These are phyloP conservation scores for Colletotrichum cereale DNA, from an alignment of 2,329 filamentous ascomycete genomes.

Conservation along the genomic window DNA sequence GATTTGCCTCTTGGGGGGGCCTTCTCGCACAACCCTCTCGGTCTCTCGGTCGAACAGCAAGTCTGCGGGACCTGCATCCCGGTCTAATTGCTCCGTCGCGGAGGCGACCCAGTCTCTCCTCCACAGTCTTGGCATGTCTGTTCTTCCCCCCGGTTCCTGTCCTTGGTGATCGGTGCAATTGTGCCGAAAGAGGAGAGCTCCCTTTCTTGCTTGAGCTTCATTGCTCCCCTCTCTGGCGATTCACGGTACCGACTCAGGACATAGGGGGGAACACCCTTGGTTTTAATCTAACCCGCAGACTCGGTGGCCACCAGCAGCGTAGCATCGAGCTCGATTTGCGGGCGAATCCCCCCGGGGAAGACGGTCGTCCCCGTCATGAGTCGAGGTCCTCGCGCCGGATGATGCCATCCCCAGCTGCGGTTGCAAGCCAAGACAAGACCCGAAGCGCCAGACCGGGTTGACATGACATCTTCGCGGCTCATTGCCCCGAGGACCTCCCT, in stretches of 20 bases:
- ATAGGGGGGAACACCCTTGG: neutral
- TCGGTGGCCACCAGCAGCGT: conserved; percentile 25
- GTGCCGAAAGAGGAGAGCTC: conserved; percentile 15
- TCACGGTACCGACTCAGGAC: neutral
- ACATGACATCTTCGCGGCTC: conserved; percentile 11
- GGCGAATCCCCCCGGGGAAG: conserved; percentile 1
- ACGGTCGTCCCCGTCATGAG: conserved; percentile 12
- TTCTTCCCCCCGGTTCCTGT: conserved; percentile 21
- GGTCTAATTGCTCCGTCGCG: conserved; percentile 35
- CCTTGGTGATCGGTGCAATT: conserved; percentile 34
- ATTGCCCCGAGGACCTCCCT: conserved; percentile 14
- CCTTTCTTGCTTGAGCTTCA: neutral
- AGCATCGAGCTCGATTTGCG: conserved; percentile 16
- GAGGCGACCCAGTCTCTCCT: conserved; percentile 13
- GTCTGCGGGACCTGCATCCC: conserved; percentile 32
- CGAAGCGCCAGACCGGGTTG: neutral
- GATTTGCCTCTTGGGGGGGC: too few relatives aligned
- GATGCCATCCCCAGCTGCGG: conserved; percentile 32
- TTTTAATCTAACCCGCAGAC: conserved; percentile 30
- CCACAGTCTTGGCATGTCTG: neutral
- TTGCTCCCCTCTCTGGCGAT: neutral
- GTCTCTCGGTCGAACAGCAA: conserved; percentile 25
- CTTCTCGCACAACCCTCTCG: neutral
- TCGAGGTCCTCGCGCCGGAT: conserved; percentile 10
- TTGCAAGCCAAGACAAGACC: conserved; percentile 12